A percentile compares a stretch with the other conserved stretches of the same genome.
phyloP scores from a whole-genome alignment of 495 filamentous ascomycete genomes.

The Cetradonia linearis region DNA sequence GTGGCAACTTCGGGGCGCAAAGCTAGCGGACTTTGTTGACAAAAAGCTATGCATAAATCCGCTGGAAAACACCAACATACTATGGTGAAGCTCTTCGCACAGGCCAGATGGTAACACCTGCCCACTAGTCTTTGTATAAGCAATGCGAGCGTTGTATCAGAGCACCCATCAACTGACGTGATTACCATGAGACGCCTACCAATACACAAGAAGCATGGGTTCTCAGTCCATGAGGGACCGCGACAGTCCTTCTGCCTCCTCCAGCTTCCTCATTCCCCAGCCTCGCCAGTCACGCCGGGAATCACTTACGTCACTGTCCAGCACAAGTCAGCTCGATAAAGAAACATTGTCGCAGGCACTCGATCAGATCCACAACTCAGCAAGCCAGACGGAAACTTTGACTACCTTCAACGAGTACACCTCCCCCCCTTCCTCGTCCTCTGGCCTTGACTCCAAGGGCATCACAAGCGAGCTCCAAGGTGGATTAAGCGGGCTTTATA shows the following conservation, averaged over 20 bases:
- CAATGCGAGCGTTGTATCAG: constrained; percentile 12
- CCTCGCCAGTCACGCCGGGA: constrained; percentile 46
- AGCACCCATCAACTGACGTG: not conserved
- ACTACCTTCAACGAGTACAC: constrained; percentile 85
- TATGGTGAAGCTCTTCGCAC: not conserved
- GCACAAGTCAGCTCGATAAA: constrained; percentile 49
- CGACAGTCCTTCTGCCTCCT: constrained; percentile 37
- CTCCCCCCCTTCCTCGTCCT: constrained; percentile 37
- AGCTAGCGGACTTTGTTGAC: not conserved
- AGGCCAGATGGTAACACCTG: not conserved
- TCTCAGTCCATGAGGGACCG: constrained; percentile 31
- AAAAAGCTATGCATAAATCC: not conserved
- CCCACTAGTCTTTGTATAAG: not conserved
- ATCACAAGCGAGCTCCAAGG: constrained; percentile 65
- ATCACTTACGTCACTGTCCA: constrained; percentile 55
- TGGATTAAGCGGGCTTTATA: constrained; percentile 78
- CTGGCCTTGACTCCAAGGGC: constrained; percentile 53
- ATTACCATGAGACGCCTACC: constrained; percentile 10
- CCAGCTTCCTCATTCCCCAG: constrained; percentile 36
- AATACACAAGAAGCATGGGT: constrained; percentile 29
- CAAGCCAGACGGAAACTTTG: constrained; percentile 65
- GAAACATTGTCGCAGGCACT: constrained; percentile 63
- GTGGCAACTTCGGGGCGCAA: not conserved
- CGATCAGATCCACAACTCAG: constrained; percentile 73
- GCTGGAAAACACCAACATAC: not conserved